A percentile compares a stretch with the other conserved stretches of the same genome.
phyloP scores from a whole-genome alignment of 495 filamentous ascomycete genomes.

The Umbilicaria muhlenbergii region DNA sequence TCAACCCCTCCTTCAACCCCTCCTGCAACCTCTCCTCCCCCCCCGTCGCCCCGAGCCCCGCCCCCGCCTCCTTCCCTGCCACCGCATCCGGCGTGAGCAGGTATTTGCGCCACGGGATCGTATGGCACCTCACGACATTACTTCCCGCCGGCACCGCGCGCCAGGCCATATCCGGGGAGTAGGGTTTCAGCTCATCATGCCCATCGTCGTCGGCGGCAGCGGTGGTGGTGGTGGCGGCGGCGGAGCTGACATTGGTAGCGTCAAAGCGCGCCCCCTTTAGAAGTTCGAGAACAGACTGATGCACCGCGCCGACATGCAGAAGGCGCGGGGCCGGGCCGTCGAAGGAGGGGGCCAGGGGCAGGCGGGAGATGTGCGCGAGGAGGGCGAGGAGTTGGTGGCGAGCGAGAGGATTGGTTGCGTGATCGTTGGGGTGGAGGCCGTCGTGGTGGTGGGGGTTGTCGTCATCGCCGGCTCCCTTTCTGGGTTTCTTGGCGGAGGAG shows the following conservation, averaged over 20 bases:
- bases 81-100: too few species aligned
- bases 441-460: constrained; percentile 1
- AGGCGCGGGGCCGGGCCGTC: neutral
- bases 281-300: neutral
- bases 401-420: neutral
- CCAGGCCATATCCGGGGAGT: neutral
- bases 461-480: too few species aligned
- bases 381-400: constrained; percentile 1
- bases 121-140: too few species aligned
- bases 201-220: too few species aligned
- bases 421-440: constrained; percentile 1
- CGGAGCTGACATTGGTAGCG: too few species aligned
- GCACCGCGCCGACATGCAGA: constrained; percentile 5
- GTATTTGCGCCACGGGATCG: too few species aligned
- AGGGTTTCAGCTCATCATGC: neutral
- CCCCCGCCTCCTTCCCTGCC: neutral
- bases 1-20: constrained; percentile 10
- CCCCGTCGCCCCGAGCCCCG: constrained; percentile 9
- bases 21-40: constrained; percentile 4
- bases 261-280: too few species aligned
- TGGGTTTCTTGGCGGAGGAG: too few species aligned
- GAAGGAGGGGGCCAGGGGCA: neutral
- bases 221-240: too few species aligned
- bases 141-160: too few species aligned
- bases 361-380: constrained; percentile 2